Evolutionary conservation across 345 rosid genomes (phyloP).

Genomic region (Clarkia xantiana): DNA sequence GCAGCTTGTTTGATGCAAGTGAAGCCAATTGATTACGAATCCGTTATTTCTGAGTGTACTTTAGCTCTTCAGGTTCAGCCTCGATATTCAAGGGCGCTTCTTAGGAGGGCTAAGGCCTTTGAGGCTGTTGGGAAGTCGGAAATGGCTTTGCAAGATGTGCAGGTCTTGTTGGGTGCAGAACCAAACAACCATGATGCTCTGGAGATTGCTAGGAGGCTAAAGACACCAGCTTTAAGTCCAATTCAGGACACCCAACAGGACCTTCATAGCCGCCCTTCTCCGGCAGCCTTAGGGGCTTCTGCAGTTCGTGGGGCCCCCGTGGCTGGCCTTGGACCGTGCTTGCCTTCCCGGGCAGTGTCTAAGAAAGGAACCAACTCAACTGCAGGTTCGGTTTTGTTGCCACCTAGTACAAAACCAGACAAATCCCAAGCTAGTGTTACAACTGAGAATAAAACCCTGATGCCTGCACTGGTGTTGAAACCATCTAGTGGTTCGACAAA

Average conservation of each 20-base stretch:
- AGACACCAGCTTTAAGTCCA: slow-evolving; percentile 52
- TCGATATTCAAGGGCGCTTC: slow-evolving; percentile 55
- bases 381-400: slow-evolving; percentile 19
- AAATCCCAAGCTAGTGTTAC: slow-evolving; percentile 22
- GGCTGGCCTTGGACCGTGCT: slow-evolving; percentile 79
- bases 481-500: slow-evolving; percentile 32
- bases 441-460: slow-evolving; percentile 28
- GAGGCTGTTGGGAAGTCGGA: slow-evolving; percentile 74
- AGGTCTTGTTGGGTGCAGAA: slow-evolving; percentile 49
- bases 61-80: slow-evolving; percentile 87
- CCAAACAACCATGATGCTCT: slow-evolving; percentile 66
- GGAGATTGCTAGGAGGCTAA: slow-evolving; percentile 53
- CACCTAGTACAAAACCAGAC: slow-evolving; percentile 31
- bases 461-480: slow-evolving; percentile 44
- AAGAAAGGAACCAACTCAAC: slow-evolving; percentile 43
- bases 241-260: slow-evolving; percentile 73
- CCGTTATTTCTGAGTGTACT: slow-evolving; percentile 68
- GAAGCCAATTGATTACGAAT: slow-evolving; percentile 84
- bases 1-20: slow-evolving; percentile 98
- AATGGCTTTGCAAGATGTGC: slow-evolving; percentile 75
- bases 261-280: slow-evolving; percentile 83
- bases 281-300: slow-evolving; percentile 97
- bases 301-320: slow-evolving; percentile 91
- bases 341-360: slow-evolving; percentile 59
- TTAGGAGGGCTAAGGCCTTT: slow-evolving; percentile 82